Evolutionary conservation across 1,284 basidiomycete species (phyloP).

Genomic region (Moesziomyces globuligerus): DNA sequence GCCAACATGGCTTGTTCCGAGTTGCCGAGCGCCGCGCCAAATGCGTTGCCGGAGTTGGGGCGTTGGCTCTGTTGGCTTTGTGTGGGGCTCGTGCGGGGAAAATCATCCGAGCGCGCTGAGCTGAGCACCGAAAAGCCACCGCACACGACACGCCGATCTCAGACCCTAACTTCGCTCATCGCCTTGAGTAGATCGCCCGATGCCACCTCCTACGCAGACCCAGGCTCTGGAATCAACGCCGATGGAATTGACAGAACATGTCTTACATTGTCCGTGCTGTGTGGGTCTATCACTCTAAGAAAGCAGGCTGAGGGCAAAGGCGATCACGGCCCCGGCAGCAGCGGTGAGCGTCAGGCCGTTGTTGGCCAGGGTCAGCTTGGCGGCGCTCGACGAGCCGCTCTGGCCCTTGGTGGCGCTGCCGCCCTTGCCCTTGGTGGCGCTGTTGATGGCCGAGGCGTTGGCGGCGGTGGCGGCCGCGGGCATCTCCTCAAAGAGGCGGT

Average conservation of each 20-base stretch:
- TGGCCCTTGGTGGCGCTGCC: background rate
- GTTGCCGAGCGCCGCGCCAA: slow-evolving; percentile 15
- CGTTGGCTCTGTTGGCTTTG: background rate
- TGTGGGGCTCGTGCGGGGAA: slow-evolving; percentile 7
- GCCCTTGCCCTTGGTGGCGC: background rate
- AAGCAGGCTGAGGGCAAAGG: slow-evolving; percentile 16
- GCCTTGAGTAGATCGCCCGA: too few relatives aligned
- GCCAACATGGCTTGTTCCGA: slow-evolving; percentile 10
- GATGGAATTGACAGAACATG: too few relatives aligned
- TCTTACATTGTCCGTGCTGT: too few relatives aligned
- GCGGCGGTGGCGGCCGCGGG: slow-evolving; percentile 12
- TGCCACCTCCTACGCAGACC: background rate
- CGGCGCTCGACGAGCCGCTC: slow-evolving; percentile 1
- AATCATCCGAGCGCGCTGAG: background rate
- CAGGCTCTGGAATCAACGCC: background rate
- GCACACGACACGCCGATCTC: background rate
- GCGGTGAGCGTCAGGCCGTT: slow-evolving; percentile 4
- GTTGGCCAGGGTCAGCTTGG: background rate
- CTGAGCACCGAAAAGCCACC: background rate
- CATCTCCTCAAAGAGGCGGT: slow-evolving; percentile 48
- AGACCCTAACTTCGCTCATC: too few relatives aligned
- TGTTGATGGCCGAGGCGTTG: background rate
- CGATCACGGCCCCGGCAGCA: slow-evolving; percentile 5
- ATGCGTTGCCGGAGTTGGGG: background rate
- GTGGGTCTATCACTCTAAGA: too few relatives aligned